Evolutionary conservation across 306 rosid genomes (phyloP).

Genomic region (Corylus heterophylla): DNA sequence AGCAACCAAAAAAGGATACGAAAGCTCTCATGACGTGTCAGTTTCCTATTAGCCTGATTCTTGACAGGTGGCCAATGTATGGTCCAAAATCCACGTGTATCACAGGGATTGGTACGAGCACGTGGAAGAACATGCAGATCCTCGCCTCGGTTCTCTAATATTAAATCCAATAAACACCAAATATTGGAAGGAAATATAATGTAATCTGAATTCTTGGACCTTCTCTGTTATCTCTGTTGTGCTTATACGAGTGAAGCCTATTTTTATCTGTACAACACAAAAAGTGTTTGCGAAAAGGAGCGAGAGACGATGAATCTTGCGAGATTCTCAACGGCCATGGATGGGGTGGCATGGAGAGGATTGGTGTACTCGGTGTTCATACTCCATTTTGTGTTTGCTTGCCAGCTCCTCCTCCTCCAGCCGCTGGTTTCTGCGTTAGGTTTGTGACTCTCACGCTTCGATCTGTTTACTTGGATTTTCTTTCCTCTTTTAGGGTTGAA

Average conservation of each 20-base stretch:
- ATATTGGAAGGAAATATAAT: not conserved
- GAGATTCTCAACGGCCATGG: slow-evolving; percentile 45
- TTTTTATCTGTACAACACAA: too few species aligned
- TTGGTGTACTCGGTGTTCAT: slow-evolving; percentile 53
- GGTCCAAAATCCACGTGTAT: slow-evolving; percentile 39
- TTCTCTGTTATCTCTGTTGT: not conserved
- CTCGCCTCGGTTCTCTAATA: not conserved
- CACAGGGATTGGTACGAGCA: slow-evolving; percentile 25
- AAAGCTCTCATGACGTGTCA: slow-evolving; percentile 20
- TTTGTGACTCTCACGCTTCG: slow-evolving; percentile 28
- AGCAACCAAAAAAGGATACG: slow-evolving; percentile 8
- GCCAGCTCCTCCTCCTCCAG: slow-evolving; percentile 81
- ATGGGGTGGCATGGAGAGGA: slow-evolving; percentile 64
- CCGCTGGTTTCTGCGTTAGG: slow-evolving; percentile 92
- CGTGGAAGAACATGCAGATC: slow-evolving; percentile 51
- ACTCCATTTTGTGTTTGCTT: slow-evolving; percentile 72
- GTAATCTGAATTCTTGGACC: not conserved
- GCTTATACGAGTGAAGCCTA: not conserved
- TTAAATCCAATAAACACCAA: not conserved
- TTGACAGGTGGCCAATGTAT: not conserved
- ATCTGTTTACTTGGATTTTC: slow-evolving; percentile 19
- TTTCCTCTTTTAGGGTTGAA: not conserved
- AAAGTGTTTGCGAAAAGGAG: not conserved
- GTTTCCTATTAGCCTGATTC: not conserved
- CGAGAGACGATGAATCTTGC: slow-evolving; percentile 37